Evolutionary conservation across 83 land plant genomes (phyloP).

Genomic region (Diphasiastrum complanatum): DNA sequence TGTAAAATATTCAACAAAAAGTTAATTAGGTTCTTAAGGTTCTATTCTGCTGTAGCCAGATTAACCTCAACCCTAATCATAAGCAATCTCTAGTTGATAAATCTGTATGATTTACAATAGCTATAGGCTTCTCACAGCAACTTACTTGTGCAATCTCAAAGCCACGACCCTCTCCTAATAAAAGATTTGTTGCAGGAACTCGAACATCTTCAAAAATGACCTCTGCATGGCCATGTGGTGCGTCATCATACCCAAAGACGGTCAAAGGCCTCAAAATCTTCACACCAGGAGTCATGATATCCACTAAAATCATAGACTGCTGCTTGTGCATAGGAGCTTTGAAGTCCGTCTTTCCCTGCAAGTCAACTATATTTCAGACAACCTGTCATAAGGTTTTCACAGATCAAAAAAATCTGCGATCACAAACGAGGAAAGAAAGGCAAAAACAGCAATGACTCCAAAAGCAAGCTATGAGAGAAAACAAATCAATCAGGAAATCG

Average conservation of each 20-base stretch:
- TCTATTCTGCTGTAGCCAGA: too few relatives aligned
- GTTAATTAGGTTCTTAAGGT: too few relatives aligned
- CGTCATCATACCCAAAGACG: slow-evolving; percentile 99
- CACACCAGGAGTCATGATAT: slow-evolving; percentile 68
- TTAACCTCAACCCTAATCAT: too few relatives aligned
- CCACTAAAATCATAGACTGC: slow-evolving; percentile 94
- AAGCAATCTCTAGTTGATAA: too few relatives aligned
- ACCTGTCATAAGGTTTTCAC: neutral
- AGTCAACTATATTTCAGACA: neutral
- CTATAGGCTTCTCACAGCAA: neutral
- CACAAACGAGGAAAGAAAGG: neutral
- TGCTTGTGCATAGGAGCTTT: slow-evolving; percentile 75
- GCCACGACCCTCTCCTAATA: slow-evolving; percentile 92
- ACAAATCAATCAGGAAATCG: too few relatives aligned
- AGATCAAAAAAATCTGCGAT: neutral
- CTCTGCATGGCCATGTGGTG: slow-evolving; percentile 99
- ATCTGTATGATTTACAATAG: too few relatives aligned
- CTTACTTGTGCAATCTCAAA: slow-evolving; percentile 97
- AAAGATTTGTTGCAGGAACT: slow-evolving; percentile 64
- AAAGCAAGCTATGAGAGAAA: too few relatives aligned
- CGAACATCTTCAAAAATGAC: slow-evolving; percentile 68
- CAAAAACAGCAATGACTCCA: too few relatives aligned
- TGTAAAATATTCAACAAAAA: too few relatives aligned
- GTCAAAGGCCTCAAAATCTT: slow-evolving; percentile 62
- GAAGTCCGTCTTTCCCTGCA: slow-evolving; percentile 83